Base-by-base conservation (phyloP, 345 rosid species). In the Eutrema heterophyllum region DNA sequence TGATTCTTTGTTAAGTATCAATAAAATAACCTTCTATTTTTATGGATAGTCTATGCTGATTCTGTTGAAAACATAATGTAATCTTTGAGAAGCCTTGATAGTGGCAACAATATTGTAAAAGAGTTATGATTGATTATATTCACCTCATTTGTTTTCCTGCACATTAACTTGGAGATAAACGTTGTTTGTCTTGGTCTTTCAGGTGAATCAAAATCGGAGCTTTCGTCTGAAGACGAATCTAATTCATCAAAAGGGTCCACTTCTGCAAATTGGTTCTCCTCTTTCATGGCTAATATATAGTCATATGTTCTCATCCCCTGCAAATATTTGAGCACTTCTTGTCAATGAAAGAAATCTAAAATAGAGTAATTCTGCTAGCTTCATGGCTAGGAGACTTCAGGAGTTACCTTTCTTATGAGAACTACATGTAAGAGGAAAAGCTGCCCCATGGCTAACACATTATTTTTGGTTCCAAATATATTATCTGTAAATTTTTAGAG, bases 271-370 rank as follows among this genome's bases (percentile, higher is more conserved):
- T 92, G 84, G 63, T 78, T 90, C 83, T 85, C 96, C 72, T 91
- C 98, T 79, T 82, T 90, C 97, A 92, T 92, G 3, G 99, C 99
- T 84, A 89, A 77, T 77, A 91, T 91, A 67, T 88, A 88, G 75
- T 95, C 98, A 78, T 95, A 95, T 59, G 97, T 95, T 84, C 96
- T 90, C 84, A 92, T 95, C 74, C 98, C 98, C 97, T 89, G 84
- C 74, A 78, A 27, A 11, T 9, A 45, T 44, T 51, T 78, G 5
- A 64, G 38, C 53, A 56, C 39, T n/a, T n/a, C 52, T 48, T 46
- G 68, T 64, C 66, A 66, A 9, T 61, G 30, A 55, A 70, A 56
- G 48, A 70, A 45, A 67, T 40, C 55, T 32, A 65, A 38, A 71
- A 45, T 39, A 21, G 15, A 53, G 29, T 43, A 11, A 24, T 65